Conservation (phyloP, 2,329 filamentous ascomycete species). For the Acarospora socialis region DNA sequence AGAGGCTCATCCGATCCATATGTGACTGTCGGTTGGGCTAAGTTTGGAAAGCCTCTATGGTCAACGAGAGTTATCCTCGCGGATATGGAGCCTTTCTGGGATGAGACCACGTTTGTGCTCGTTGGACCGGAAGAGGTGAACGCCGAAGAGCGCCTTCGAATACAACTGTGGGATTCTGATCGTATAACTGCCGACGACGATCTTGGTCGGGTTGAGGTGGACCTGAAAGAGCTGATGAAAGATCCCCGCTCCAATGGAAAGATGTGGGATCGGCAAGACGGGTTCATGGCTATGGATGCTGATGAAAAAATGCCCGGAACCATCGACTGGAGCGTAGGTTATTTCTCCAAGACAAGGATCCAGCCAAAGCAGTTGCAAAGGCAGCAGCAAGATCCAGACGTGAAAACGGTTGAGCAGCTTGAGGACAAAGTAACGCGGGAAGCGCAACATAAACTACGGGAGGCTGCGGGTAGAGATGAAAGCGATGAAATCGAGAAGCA, state of each 20-base stretch:
- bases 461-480: constrained; percentile 44
- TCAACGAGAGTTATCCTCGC: constrained; percentile 50
- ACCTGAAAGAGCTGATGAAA: constrained; percentile 51
- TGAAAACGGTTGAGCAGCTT: constrained; percentile 44
- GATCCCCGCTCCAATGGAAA: constrained; percentile 43
- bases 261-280: constrained; percentile 49
- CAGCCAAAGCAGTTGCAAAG: constrained; percentile 45
- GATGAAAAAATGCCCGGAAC: constrained; percentile 56
- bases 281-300: constrained; percentile 49
- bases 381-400: constrained; percentile 45
- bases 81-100: constrained; percentile 56
- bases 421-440: constrained; percentile 40
- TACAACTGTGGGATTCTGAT: constrained; percentile 67
- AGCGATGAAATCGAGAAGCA: constrained; percentile 53
- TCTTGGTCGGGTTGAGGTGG: constrained; percentile 56
- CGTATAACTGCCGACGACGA: constrained; percentile 59
- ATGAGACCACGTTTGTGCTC: constrained; percentile 55
- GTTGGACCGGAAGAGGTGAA: constrained; percentile 59
- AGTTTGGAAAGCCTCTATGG: constrained; percentile 56
- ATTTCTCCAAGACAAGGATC: constrained; percentile 53
- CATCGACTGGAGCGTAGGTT: constrained; percentile 55
- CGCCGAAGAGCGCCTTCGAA: constrained; percentile 51
- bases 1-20: constrained; percentile 54
- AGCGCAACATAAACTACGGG: constrained; percentile 50
- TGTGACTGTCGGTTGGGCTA: constrained; percentile 60